Conservation (phyloP, 139 green algal genomes). For the Chlorella sp. region DNA sequence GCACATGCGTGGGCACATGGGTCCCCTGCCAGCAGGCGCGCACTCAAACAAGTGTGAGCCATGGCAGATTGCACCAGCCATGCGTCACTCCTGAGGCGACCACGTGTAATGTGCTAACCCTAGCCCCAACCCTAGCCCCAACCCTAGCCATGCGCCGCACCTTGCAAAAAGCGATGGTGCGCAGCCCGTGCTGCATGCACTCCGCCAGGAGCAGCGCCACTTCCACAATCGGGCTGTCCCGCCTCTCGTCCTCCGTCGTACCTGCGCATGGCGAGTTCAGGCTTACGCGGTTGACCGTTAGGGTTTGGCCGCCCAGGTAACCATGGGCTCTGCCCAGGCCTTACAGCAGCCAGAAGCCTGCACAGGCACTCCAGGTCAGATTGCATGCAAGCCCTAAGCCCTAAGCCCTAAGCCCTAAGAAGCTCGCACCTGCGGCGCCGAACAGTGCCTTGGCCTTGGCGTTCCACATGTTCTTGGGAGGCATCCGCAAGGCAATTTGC, state of each 20-base stretch:
- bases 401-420: neutral
- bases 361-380: neutral
- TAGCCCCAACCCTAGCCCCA: no score
- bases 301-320: no score
- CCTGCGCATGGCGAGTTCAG: conserved; percentile 11
- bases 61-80: no score
- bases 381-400: neutral
- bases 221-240: conserved; percentile 85
- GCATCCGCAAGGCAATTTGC: conserved; percentile 2
- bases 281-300: no score
- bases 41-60: no score
- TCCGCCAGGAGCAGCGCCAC: conserved; percentile 72
- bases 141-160: no score
- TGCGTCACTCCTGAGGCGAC: no score
- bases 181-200: conserved; percentile 83
- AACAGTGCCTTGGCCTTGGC: conserved; percentile 15
- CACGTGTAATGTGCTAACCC: no score
- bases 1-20: no score
- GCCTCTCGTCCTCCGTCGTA: conserved; percentile 31
- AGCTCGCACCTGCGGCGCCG: neutral
- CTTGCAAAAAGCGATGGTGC: conserved; percentile 94
- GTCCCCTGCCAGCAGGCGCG: no score
- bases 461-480: conserved; percentile 13
- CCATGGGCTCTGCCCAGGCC: no score
- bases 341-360: neutral